Base-by-base conservation (phyloP, 2,329 filamentous ascomycete genomes). In the Juglanconis sp. region DNA sequence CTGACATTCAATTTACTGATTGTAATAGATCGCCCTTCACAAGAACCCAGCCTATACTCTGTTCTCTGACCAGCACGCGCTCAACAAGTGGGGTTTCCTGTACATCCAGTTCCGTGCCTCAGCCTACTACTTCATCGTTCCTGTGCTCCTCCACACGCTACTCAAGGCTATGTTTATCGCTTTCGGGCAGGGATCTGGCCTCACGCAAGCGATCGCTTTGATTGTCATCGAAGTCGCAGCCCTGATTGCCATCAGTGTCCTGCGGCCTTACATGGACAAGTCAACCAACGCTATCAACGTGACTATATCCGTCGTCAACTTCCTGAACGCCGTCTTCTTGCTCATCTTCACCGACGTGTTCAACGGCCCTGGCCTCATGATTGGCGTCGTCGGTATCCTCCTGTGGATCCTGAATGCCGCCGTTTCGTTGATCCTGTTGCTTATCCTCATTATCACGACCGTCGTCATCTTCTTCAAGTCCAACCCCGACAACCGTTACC, bases 251-350 rank as follows among this genome's bases (percentile, higher is more conserved):
- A 86, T 90, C 57, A 88, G 86, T 68, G 86, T 93, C 53, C 77
- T 95, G 68, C 85, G 89, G 57, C 91, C 91, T n/a, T 96, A 90
- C 85, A 96, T 96, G 91, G 91, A 96, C 81, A 95, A 94, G 85
- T 92, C 91, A 78, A 95, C 91, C 63, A 96, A 96, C 73, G 86
- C 87, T 60, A 94, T 93, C 82, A 95, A 95, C 79, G 94, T 96
- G 70, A 83, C 90, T 61, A 96, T 95, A 68, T 87, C 85, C 60
- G 87, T 86, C 38, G 81, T 94, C 74, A 95, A 94, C 79, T 93
- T 95, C 74, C 75, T 95, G 70, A 93, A 91, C 74, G 81, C 87
- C 52, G 85, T 95, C 71, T 92, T 94, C 78, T 76, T 95, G 51
- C 78, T 96, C 56, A 83, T 95, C 68, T 95, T 94, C 77, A 90